These are phyloP conservation scores for Fusarium staphyleae DNA, from an alignment of 2,329 filamentous ascomycete species.

Conservation along the genomic window DNA sequence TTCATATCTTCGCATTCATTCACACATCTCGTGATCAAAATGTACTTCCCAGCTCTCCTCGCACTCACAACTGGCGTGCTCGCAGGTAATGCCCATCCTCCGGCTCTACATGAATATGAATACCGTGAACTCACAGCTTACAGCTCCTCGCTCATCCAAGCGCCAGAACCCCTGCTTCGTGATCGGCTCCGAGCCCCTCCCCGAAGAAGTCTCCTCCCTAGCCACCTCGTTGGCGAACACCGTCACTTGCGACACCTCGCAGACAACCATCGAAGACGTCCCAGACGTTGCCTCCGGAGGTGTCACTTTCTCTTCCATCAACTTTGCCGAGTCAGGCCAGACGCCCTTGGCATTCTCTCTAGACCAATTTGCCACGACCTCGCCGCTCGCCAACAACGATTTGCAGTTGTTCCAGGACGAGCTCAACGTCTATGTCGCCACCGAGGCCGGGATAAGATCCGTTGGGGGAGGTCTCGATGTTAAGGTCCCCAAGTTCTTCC, in stretches of 20 bases:
- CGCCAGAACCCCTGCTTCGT: conserved; percentile 60
- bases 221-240: conserved; percentile 51
- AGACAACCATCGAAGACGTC: conserved; percentile 59
- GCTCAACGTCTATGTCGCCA: conserved; percentile 64
- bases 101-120: not conserved
- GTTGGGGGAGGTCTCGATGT: conserved; percentile 61
- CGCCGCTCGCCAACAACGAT: conserved; percentile 57
- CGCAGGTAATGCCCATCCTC: conserved; percentile 23
- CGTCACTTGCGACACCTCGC: conserved; percentile 58
- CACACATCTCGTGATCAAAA: conserved; percentile 1
- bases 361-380: conserved; percentile 58
- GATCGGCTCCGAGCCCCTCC: conserved; percentile 58
- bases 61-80: conserved; percentile 24
- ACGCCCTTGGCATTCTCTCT: conserved; percentile 63
- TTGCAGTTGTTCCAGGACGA: conserved; percentile 60
- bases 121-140: not conserved
- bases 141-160: conserved; percentile 27
- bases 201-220: conserved; percentile 55
- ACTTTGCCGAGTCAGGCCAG: conserved; percentile 59
- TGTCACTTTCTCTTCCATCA: conserved; percentile 60
- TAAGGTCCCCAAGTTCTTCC: conserved; percentile 70
- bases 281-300: conserved; percentile 63
- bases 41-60: conserved; percentile 32
- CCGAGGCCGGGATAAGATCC: conserved; percentile 64
- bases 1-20: not conserved